These are phyloP conservation scores for Streptanthus diversifolius DNA, from an alignment of 345 rosid genomes.

Conservation along the genomic window DNA sequence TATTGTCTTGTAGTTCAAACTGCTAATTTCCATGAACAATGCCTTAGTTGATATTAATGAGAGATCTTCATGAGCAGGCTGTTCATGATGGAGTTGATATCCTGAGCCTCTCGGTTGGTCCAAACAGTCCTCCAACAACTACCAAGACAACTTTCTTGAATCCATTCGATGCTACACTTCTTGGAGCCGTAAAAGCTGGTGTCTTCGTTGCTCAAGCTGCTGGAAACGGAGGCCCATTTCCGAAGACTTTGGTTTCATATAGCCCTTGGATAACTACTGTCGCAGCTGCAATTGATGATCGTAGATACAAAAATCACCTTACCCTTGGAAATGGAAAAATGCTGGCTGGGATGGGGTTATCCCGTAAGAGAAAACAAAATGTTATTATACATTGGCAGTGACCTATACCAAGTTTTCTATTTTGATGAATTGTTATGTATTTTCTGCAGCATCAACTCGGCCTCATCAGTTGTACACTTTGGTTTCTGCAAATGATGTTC, in stretches of 20 bases:
- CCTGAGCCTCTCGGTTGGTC: conserved; percentile 93
- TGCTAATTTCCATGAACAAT: neutral
- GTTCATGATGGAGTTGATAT: conserved; percentile 99
- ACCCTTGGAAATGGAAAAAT: conserved; percentile 80
- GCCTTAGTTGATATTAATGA: neutral
- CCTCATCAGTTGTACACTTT: conserved; percentile 59
- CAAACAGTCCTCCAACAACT: conserved; percentile 88
- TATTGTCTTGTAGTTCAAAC: neutral
- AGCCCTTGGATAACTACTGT: conserved; percentile 98
- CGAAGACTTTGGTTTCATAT: conserved; percentile 85
- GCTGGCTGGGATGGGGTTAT: conserved; percentile 77
- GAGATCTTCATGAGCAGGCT: conserved; percentile 56
- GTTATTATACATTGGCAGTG: neutral
- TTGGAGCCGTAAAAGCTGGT: conserved; percentile 96
- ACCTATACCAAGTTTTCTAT: neutral
- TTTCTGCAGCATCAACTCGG: conserved; percentile 78
- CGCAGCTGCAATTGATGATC: conserved; percentile 95
- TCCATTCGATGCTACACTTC: conserved; percentile 98
- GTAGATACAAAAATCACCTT: conserved; percentile 87
- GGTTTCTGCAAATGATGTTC: conserved; percentile 97
- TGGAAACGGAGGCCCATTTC: conserved; percentile 97
- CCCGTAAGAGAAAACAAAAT: conserved; percentile 52
- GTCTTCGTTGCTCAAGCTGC: conserved; percentile 99
- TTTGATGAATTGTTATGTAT: neutral
- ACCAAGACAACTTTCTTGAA: conserved; percentile 83